Percentiles rank a stretch among this genome's conserved stretches.
Evolutionary conservation across 768 basidiomycete genomes (phyloP).

Genomic region (Kwoniella mangroviensis): DNA sequence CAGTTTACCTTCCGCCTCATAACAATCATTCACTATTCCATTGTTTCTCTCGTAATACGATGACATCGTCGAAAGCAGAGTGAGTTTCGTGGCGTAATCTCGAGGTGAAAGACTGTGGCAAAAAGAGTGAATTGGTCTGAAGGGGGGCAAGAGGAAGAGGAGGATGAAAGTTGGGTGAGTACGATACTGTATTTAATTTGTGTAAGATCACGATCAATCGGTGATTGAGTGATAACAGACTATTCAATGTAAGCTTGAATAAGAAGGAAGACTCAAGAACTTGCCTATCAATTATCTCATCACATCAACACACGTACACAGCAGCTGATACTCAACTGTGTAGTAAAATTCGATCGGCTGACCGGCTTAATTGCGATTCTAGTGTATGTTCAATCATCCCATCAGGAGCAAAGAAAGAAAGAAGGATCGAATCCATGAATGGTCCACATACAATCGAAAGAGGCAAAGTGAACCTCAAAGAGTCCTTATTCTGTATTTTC

Average conservation of each 20-base stretch:
- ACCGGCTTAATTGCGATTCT: background rate
- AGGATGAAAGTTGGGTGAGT: background rate
- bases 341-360: background rate
- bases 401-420: background rate
- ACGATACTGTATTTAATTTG: background rate
- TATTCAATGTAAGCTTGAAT: background rate
- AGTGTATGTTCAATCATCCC: background rate
- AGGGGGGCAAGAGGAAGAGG: background rate
- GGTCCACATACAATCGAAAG: background rate
- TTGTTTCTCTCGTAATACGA: conserved; percentile 14
- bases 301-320: background rate
- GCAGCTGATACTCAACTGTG: background rate
- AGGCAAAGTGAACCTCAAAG: background rate
- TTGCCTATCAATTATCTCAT: too few relatives aligned
- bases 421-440: background rate
- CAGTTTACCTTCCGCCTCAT: conserved; percentile 15
- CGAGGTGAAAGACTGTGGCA: background rate
- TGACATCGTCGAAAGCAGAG: background rate
- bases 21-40: conserved; percentile 12
- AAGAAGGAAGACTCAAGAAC: background rate
- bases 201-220: background rate
- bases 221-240: too few relatives aligned
- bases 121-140: background rate
- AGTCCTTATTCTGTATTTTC: background rate
- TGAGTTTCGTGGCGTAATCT: background rate